Percentiles rank a stretch among this genome's conserved stretches.
Evolutionary conservation across 2,329 filamentous ascomycete genomes (phyloP).

Genomic region (Fusarium ambrosium): DNA sequence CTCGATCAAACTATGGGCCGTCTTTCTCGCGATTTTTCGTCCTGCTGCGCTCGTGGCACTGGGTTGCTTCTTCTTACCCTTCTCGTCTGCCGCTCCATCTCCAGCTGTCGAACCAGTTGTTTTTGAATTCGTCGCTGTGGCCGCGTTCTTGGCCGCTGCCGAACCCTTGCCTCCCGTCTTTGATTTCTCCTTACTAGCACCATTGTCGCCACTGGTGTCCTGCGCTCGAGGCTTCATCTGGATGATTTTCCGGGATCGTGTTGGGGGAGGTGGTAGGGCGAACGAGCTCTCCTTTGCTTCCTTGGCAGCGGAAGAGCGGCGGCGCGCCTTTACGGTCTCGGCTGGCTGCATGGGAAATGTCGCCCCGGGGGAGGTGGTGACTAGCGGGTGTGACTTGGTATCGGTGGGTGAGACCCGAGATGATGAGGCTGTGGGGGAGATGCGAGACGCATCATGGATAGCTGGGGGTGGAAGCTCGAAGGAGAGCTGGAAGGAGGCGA

Average conservation of each 20-base stretch:
- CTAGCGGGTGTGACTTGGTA: conserved; percentile 50
- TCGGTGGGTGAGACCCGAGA: conserved; percentile 46
- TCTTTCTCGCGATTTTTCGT: conserved; percentile 95
- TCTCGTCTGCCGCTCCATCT: conserved; percentile 40
- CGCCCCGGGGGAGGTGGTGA: conserved; percentile 42
- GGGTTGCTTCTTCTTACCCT: conserved; percentile 81
- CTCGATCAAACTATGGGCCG: conserved; percentile 95
- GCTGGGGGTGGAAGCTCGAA: conserved; percentile 86
- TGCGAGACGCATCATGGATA: conserved; percentile 65
- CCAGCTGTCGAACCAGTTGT: conserved; percentile 35
- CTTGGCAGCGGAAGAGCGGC: conserved; percentile 63
- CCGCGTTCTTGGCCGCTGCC: conserved; percentile 28
- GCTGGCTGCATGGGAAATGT: conserved; percentile 63
- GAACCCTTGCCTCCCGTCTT: conserved; percentile 42
- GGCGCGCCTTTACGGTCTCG: conserved; percentile 66
- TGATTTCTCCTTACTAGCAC: conserved; percentile 42
- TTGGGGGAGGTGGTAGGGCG: conserved; percentile 90
- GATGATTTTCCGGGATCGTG: conserved; percentile 93
- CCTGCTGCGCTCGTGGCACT: conserved; percentile 84
- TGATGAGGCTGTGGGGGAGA: conserved; percentile 55
- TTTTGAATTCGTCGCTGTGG: conserved; percentile 37
- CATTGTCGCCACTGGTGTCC: conserved; percentile 49
- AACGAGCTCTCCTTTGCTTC: conserved; percentile 73
- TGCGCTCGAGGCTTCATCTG: conserved; percentile 86
- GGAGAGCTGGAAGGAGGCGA: conserved; percentile 73